These are phyloP conservation scores for Pythium vanterpoolii DNA, from an alignment of 352 stramenopile genomes.

Conservation along the genomic window DNA sequence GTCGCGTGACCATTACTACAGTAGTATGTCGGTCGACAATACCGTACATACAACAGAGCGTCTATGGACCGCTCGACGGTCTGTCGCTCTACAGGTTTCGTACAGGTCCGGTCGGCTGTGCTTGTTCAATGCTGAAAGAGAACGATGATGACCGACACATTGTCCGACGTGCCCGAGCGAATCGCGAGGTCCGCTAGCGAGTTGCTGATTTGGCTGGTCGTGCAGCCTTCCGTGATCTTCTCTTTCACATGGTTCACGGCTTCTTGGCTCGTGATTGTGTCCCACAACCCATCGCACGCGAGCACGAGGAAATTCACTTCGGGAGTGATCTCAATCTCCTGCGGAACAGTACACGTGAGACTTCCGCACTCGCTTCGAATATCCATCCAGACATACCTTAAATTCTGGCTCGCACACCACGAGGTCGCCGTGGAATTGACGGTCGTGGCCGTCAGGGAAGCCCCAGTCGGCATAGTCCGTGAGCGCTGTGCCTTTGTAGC, in stretches of 20 bases:
- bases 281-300: conserved; percentile 91
- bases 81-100: too few relatives aligned
- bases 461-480: conserved; percentile 81
- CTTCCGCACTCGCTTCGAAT: too few relatives aligned
- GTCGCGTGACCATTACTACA: too few relatives aligned
- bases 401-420: conserved; percentile 86
- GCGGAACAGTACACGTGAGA: too few relatives aligned
- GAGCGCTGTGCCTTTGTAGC: conserved; percentile 85
- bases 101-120: too few relatives aligned
- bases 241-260: conserved; percentile 82
- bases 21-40: too few relatives aligned
- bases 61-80: too few relatives aligned
- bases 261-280: conserved; percentile 92
- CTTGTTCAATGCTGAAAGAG: conserved; percentile 53
- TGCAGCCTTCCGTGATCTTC: conserved; percentile 64
- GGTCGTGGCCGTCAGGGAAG: conserved; percentile 77
- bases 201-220: conserved; percentile 74
- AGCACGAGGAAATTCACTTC: conserved; percentile 92
- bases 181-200: conserved; percentile 85
- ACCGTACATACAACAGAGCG: too few relatives aligned
- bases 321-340: conserved; percentile 87
- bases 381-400: too few relatives aligned
- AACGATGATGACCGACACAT: conserved; percentile 86
- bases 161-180: conserved; percentile 83
- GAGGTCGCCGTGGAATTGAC: conserved; percentile 81